Base-by-base conservation (phyloP, 2,329 filamentous ascomycete genomes). In the Epicoccum nigrum region DNA sequence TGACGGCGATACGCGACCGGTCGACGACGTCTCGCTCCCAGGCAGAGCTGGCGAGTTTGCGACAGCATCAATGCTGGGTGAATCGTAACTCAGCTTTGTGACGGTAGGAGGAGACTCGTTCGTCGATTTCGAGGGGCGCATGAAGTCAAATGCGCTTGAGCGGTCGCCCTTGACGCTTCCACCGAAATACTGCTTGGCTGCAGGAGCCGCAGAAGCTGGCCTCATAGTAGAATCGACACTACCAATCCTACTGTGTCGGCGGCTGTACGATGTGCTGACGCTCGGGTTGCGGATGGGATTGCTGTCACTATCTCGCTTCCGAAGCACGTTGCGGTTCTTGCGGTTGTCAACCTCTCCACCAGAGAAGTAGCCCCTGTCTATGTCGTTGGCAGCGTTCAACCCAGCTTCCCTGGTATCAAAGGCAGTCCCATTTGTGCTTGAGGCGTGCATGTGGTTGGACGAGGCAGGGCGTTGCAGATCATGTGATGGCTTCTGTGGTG, bases 321-420 rank as follows among this genome's bases (percentile, higher is more conserved):
- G 70, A 58, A 97, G 78, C 38, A 94, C 80, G 68, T 91, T 95
- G 37, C 89, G 84, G 42, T 70, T 74, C 63, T 84, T 86, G 51
- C 88, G 85, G 34, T 83, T 83, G 57, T 97, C 92, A 9, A 86
- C 79, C 65, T 97, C 93, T 13, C 88, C 89, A 3, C 92, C 91
- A 7, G 93, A 97, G 68, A 97, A 96, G 72, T 97, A 97, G 19
- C 92, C 93, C 28, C 91, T 84, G 65, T 97, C 94, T 13, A 90
- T 73, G 54, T 95, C 89, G 48, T 75, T 73, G 37, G 74, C 67
- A 67, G 67, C 56, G 39, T 62, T 69, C 56, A 73, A 53, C 31
- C 63, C 70, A 28, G 52, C 58, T 40, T 72, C 70, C 34, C 60
- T 58, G 5, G 43, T 47, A 25, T 68, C 64, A 27, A 66, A 65